Evolutionary conservation across 2,329 filamentous ascomycete genomes (phyloP).

Genomic region (Aspergillus brunneoviolaceus): DNA sequence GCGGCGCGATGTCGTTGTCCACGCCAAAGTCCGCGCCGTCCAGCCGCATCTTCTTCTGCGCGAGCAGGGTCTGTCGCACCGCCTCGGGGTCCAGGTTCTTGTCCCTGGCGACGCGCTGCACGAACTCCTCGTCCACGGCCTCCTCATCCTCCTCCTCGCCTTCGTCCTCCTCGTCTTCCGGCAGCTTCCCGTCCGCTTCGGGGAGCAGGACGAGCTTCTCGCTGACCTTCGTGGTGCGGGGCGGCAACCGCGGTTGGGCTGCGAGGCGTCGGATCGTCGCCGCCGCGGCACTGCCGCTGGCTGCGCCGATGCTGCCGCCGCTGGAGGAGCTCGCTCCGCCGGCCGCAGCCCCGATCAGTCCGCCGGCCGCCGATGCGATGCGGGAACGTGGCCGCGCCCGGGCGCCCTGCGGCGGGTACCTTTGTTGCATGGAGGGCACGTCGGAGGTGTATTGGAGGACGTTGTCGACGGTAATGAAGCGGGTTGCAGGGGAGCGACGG

Average conservation of each 20-base stretch:
- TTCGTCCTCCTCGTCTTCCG: conserved; percentile 18
- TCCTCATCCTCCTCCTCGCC: conserved; percentile 27
- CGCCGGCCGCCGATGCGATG: conserved; percentile 33
- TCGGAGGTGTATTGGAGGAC: conserved; percentile 92
- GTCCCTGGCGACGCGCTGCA: conserved; percentile 34
- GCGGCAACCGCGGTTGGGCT: conserved; percentile 65
- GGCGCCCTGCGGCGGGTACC: conserved; percentile 57
- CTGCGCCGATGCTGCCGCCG: conserved; percentile 37
- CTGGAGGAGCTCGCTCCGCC: conserved; percentile 44
- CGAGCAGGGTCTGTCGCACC: conserved; percentile 32
- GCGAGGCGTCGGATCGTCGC: conserved; percentile 58
- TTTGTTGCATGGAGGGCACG: conserved; percentile 89
- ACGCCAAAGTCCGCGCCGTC: conserved; percentile 55
- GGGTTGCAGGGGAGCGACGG: conserved; percentile 53
- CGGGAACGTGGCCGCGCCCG: conserved; percentile 32
- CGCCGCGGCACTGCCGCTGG: conserved; percentile 51
- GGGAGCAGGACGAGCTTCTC: conserved; percentile 96
- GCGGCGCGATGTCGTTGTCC: conserved; percentile 52
- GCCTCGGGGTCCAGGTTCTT: conserved; percentile 35
- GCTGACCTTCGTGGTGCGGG: conserved; percentile 87
- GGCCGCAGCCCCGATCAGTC: conserved; percentile 27
- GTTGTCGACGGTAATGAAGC: conserved; percentile 86
- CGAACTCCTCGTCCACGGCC: conserved; percentile 37
- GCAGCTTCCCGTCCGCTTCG: conserved; percentile 11
- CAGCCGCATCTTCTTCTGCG: conserved; percentile 29